Evolutionary conservation across 2,329 filamentous ascomycete genomes (phyloP).

Genomic region (Monilinia vaccinii-corymbosi): DNA sequence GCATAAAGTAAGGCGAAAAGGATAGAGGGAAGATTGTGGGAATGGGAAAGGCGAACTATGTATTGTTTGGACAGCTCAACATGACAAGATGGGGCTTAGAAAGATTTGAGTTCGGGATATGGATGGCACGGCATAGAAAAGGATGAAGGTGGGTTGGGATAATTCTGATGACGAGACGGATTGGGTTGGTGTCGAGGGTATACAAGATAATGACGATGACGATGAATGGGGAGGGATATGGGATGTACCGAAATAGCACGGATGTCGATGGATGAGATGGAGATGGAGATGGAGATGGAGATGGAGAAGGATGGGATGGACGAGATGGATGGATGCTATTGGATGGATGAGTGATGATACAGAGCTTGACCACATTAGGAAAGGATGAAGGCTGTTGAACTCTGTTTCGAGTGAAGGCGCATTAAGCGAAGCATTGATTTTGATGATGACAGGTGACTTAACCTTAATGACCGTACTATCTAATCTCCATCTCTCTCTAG

Average conservation of each 20-base stretch:
- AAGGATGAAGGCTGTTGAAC: not conserved
- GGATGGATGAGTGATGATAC: no score
- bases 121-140: conserved; percentile 12
- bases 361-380: not conserved
- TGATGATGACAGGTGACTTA: no score
- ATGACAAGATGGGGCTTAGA: conserved; percentile 18
- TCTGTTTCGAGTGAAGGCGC: not conserved
- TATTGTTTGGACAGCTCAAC: conserved; percentile 18
- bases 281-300: no score
- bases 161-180: conserved; percentile 2
- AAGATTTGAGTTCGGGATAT: conserved; percentile 10
- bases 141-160: conserved; percentile 6
- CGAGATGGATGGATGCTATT: no score
- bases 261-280: not conserved
- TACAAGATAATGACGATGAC: not conserved
- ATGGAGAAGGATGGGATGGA: not conserved
- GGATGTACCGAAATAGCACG: not conserved
- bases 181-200: conserved; percentile 2
- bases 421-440: not conserved
- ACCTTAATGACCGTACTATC: no score
- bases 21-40: conserved; percentile 13
- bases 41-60: conserved; percentile 20
- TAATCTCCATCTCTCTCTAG: no score
- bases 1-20: conserved; percentile 24
- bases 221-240: not conserved